Conservation (phyloP, 1,139 yeast genomes). For the Schizosaccharomyces versatilis region DNA sequence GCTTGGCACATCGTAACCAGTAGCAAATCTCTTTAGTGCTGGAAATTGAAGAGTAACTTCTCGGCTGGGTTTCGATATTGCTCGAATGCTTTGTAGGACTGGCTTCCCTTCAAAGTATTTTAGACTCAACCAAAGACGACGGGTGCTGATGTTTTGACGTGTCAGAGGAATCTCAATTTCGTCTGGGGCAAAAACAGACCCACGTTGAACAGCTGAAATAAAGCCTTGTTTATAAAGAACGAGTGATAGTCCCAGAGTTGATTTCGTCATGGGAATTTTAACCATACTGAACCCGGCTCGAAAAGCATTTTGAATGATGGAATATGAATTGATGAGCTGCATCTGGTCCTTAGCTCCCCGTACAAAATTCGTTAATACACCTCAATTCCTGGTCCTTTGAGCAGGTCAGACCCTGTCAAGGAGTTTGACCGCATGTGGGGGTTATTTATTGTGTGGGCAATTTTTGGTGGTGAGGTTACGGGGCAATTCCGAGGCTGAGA, state of each 20-base stretch:
- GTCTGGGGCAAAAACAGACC: constrained; percentile 84
- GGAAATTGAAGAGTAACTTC: constrained; percentile 39
- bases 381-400: too few species aligned
- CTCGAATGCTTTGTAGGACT: constrained; percentile 46
- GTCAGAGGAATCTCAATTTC: constrained; percentile 51
- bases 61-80: constrained; percentile 72
- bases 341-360: neutral
- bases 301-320: constrained; percentile 75
- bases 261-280: constrained; percentile 60
- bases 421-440: too few species aligned
- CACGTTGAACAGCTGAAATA: constrained; percentile 61
- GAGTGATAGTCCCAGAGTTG: constrained; percentile 63
- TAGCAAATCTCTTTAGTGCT: constrained; percentile 51
- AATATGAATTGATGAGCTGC: constrained; percentile 34
- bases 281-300: constrained; percentile 55
- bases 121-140: constrained; percentile 79
- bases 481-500: too few species aligned
- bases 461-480: too few species aligned
- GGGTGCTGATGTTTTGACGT: constrained; percentile 62
- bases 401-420: too few species aligned
- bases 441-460: too few species aligned
- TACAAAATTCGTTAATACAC: too few species aligned
- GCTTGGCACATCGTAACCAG: constrained; percentile 52
- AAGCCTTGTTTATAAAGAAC: constrained; percentile 84
- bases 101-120: constrained; percentile 68